These are phyloP conservation scores for Xerocomellus chrysenteron DNA, from an alignment of 768 basidiomycete species.

Conservation along the genomic window DNA sequence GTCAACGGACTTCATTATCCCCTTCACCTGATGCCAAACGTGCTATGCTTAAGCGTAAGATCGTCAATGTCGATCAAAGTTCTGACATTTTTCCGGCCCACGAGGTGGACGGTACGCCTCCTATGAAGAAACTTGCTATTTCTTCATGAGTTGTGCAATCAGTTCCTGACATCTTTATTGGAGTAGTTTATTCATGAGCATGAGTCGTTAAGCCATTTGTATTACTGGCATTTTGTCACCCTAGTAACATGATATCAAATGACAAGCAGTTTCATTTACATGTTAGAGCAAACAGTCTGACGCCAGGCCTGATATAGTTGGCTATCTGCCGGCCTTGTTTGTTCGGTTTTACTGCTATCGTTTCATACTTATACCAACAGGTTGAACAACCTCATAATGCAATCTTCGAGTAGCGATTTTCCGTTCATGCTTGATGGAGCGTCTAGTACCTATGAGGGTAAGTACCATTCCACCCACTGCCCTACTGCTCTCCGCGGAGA, in stretches of 20 bases:
- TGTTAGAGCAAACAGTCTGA: background rate
- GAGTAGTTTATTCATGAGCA: slow-evolving; percentile 33
- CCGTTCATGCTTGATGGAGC: background rate
- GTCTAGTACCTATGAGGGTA: slow-evolving; percentile 6
- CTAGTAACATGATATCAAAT: slow-evolving; percentile 16
- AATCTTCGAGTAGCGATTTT: background rate
- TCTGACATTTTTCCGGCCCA: slow-evolving; percentile 31
- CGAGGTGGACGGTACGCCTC: slow-evolving; percentile 55
- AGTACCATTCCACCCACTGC: background rate
- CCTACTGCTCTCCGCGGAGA: background rate
- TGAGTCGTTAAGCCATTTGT: slow-evolving; percentile 26
- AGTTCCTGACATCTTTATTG: slow-evolving; percentile 29
- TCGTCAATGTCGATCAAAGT: slow-evolving; percentile 46
- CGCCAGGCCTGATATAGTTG: too few species aligned
- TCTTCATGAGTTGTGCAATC: slow-evolving; percentile 25
- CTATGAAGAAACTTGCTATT: slow-evolving; percentile 65
- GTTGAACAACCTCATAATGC: slow-evolving; percentile 2
- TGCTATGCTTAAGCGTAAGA: slow-evolving; percentile 75
- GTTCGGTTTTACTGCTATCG: background rate
- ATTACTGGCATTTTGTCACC: slow-evolving; percentile 18
- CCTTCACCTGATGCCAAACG: slow-evolving; percentile 53
- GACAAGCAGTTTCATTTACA: background rate
- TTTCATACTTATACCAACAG: background rate
- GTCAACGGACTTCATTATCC: slow-evolving; percentile 42
- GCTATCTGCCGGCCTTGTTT: too few species aligned